phyloP scores from a whole-genome alignment of 805 yeast species.

The Starmera amethionina region DNA sequence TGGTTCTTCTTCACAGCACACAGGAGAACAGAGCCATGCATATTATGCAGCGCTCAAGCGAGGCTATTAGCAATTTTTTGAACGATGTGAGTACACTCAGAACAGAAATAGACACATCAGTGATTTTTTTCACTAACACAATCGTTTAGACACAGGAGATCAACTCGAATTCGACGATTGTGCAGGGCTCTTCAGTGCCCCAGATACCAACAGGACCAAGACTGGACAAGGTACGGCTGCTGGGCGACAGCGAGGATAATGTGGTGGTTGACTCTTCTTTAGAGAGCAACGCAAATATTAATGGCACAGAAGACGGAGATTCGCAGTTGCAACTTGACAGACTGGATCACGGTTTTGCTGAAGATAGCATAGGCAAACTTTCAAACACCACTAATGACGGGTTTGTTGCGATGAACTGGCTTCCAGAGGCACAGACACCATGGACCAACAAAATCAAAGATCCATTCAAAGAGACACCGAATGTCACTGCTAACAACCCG shows the following conservation, averaged over 20 bases:
- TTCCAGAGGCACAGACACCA: slow-evolving; percentile 10
- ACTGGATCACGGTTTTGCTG: no score
- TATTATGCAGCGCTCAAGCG: no score
- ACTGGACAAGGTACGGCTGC: slow-evolving; percentile 5
- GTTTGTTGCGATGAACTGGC: slow-evolving; percentile 23
- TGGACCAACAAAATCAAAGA: slow-evolving; percentile 22
- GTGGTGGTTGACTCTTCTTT: slow-evolving; percentile 15
- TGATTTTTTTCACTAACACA: not conserved
- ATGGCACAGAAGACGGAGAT: no score
- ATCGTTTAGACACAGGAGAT: slow-evolving; percentile 13
- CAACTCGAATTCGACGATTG: not conserved
- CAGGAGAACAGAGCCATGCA: no score
- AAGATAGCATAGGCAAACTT: not conserved
- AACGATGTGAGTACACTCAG: not conserved
- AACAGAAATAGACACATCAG: not conserved
- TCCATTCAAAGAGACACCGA: slow-evolving; percentile 26
- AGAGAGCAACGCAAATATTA: slow-evolving; percentile 3
- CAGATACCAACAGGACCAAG: not conserved
- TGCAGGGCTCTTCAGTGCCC: not conserved
- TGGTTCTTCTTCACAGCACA: no score
- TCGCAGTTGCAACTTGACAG: no score
- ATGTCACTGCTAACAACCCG: not conserved
- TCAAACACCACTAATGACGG: not conserved
- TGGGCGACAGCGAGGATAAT: slow-evolving; percentile 14
- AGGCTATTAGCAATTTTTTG: not conserved